Base-by-base conservation (phyloP, 2,329 filamentous ascomycete genomes). In the Paecilomyces variotii region DNA sequence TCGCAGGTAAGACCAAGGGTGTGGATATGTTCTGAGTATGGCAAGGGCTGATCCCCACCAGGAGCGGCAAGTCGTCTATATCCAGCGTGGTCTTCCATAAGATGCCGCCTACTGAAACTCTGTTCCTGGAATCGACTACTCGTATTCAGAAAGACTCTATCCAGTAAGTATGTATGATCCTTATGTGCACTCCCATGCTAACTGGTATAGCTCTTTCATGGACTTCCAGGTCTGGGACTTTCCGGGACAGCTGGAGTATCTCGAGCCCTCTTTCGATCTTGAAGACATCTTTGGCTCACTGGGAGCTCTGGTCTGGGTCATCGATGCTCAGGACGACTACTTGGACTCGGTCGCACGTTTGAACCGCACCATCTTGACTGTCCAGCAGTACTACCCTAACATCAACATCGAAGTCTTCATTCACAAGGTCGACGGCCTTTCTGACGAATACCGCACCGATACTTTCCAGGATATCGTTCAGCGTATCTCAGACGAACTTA, bases 31-130 rank as follows among this genome's bases (percentile, higher is more conserved):
- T 6, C 49, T 25, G 25, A 27, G 45, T 54, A 58, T 39, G 19
- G 25, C 55, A 28, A 58, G 26, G 10, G 34, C 59, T 70, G 56
- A 74, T 58, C 34, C 14, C 57, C 26, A 64, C 27, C 65, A 99
- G 94, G 78, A 97, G 92, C 71, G 94, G 94, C 61, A 99, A 99
- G 73, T 97, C 94, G 0, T 99, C 94, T 4, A 97, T 99, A 71
- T 94, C 92, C 27, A 97, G 91, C 70, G 95, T 99, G 54, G 93
- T 99, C n/a, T 97, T 99, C 70, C 92, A 97, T 76, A 99, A 99
- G 73, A 87, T 97, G 70, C 91, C 93, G 2, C 92, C 94, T 1
- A 95, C 90, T 66, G 95, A 99, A 78, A 97, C 94, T 0, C 78
- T 99, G 14, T 99, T 96, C 68, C 83, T 99, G 19, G 94, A 97